Base-by-base conservation (phyloP, 1,139 yeast species). In the Starmera stellimalicola region DNA sequence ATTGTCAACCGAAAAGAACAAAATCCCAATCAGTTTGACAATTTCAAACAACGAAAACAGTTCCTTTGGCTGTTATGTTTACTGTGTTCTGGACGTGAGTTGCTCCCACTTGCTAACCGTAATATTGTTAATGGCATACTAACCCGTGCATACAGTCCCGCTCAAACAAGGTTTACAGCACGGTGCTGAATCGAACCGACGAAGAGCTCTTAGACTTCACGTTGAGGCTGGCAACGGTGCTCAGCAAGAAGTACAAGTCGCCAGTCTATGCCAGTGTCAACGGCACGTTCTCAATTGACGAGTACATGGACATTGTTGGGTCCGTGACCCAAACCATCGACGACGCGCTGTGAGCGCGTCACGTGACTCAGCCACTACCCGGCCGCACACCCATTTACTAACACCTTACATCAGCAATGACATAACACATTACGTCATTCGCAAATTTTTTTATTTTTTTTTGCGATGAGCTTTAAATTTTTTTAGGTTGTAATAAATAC, bases 191-290 rank as follows among this genome's bases (percentile, higher is more conserved):
- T 35, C 57, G 58, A 33, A 38, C 64, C 3, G 49, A 52, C 14
- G 65, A 62, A 32, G 41, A 44, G 0, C 33, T 55, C 16, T 45
- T 62, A 14, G 69, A 64, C 32, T 37, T 60, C 29, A 46, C 64
- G 0, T 54, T 50, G 24, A 53, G 62, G 35, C 34, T 64, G 5
- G 59, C 65, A 1, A 49, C 41, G n/a, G 37, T 60, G 7, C 38
- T 62, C 0, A 50, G 57, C 3, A 55, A 55, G 36, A 62, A 56
- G 36, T 63, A 52, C 34, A 39, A 43, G 6, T 39, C 42, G 3
- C 68, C 68, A 2, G 47, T 56, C 12, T 64, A 63, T 41, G 60
- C 62, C 2, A 52, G 57, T 36, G 33, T 62, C 4, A 58, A 55
- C 38, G 63, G 65, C 0, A 35, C 33, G 4, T 39, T 42, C n/a